phyloP scores from a whole-genome alignment of 768 basidiomycete species.

The Pulveroboletus sp. region DNA sequence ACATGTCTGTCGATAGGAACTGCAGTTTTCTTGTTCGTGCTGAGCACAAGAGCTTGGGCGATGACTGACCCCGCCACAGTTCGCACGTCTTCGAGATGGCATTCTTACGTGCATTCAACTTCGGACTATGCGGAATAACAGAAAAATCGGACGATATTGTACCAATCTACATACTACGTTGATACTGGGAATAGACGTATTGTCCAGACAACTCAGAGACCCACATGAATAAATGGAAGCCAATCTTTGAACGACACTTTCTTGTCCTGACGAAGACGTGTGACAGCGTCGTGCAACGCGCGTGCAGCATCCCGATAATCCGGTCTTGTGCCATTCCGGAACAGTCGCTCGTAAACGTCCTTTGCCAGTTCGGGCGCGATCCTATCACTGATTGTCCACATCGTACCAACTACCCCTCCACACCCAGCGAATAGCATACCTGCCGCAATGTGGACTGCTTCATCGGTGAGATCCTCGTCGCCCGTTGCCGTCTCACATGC shows the following conservation, averaged over 20 bases:
- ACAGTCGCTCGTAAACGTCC: conserved; percentile 26
- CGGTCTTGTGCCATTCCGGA: background rate
- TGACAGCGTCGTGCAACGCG: background rate
- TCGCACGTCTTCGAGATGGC: too few species aligned
- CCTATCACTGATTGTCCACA: conserved; percentile 42
- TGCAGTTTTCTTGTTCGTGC: too few species aligned
- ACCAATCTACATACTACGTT: too few species aligned
- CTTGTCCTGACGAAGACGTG: background rate
- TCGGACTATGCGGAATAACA: too few species aligned
- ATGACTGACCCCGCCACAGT: too few species aligned
- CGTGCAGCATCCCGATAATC: background rate
- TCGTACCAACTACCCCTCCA: conserved; percentile 36
- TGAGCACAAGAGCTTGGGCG: too few species aligned
- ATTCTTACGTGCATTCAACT: too few species aligned
- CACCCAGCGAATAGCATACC: conserved; percentile 35
- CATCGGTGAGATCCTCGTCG: conserved; percentile 26
- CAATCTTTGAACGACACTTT: background rate
- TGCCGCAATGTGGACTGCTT: too few species aligned
- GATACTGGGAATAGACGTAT: too few species aligned
- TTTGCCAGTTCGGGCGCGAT: conserved; percentile 33
- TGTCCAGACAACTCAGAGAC: too few species aligned
- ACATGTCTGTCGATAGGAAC: too few species aligned
- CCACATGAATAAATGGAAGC: background rate
- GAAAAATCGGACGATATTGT: too few species aligned
- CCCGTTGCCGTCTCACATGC: conserved; percentile 46